Evolutionary conservation across 805 yeast genomes (phyloP).

Genomic region (Ogataea polymorpha): DNA sequence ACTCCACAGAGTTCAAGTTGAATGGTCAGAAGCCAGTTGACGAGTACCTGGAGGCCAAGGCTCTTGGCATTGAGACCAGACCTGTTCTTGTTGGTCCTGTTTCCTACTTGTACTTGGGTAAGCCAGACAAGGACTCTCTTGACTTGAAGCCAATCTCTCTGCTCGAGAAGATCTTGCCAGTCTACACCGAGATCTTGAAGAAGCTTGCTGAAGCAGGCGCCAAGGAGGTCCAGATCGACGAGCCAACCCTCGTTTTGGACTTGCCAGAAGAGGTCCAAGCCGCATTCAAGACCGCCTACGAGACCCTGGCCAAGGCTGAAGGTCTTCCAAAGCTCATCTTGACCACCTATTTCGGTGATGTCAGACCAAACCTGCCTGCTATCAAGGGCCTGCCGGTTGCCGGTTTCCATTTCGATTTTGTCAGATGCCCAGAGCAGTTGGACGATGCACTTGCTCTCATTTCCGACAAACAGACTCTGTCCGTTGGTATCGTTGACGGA

Average conservation of each 20-base stretch:
- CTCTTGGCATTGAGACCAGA: conserved; percentile 91
- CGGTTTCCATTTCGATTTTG: conserved; percentile 95
- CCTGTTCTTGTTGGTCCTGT: conserved; percentile 97
- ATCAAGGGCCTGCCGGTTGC: conserved; percentile 88
- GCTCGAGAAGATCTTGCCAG: conserved; percentile 87
- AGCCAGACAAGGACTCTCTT: conserved; percentile 96
- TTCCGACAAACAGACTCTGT: conserved; percentile 69
- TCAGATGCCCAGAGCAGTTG: conserved; percentile 94
- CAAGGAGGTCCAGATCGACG: conserved; percentile 91
- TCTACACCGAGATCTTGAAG: conserved; percentile 82
- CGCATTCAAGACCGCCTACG: conserved; percentile 87
- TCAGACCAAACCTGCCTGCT: conserved; percentile 91
- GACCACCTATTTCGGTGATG: conserved; percentile 97
- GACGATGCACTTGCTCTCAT: conserved; percentile 73
- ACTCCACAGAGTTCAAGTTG: conserved; percentile 92
- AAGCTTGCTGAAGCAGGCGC: conserved; percentile 96
- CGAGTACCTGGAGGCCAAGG: conserved; percentile 98
- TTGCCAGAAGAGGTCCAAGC: conserved; percentile 79
- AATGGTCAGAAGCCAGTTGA: conserved; percentile 95
- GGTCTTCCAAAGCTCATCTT: conserved; percentile 76
- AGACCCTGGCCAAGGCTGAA: conserved; percentile 61
- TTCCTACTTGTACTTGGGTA: conserved; percentile 91
- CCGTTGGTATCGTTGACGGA: conserved; percentile 98
- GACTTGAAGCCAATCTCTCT: conserved; percentile 92
- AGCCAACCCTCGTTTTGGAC: conserved; percentile 94